These are phyloP conservation scores for Trichoderma gracile DNA, from an alignment of 2,329 filamentous ascomycete species.

Conservation along the genomic window DNA sequence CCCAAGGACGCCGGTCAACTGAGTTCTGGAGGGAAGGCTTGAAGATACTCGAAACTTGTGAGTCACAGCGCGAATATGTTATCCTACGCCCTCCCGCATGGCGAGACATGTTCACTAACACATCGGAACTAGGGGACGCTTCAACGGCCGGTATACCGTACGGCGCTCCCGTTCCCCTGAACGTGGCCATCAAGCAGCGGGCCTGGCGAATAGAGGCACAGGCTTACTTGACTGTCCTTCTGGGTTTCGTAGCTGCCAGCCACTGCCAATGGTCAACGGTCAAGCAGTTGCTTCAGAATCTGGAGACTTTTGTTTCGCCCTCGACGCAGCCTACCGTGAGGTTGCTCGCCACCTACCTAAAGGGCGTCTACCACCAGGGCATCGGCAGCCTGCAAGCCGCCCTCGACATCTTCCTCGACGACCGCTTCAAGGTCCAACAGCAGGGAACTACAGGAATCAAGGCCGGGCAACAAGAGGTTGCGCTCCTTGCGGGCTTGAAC, in stretches of 20 bases:
- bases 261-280: constrained; percentile 70
- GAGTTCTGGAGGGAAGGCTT: constrained; percentile 48
- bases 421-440: constrained; percentile 52
- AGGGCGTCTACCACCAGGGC: constrained; percentile 74
- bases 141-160: constrained; percentile 41
- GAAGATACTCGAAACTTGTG: constrained; percentile 52
- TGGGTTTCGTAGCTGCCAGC: constrained; percentile 68
- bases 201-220: constrained; percentile 67
- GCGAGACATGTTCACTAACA: constrained; percentile 19
- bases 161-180: constrained; percentile 52
- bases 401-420: constrained; percentile 63
- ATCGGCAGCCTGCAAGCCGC: constrained; percentile 71
- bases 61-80: constrained; percentile 26
- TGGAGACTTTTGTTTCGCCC: constrained; percentile 48
- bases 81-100: not conserved
- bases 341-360: constrained; percentile 67
- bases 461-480: constrained; percentile 62
- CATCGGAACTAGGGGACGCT: constrained; percentile 39
- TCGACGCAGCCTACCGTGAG: constrained; percentile 45
- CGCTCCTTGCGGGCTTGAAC: constrained; percentile 68
- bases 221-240: constrained; percentile 70
- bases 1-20: constrained; percentile 38
- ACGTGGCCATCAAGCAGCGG: constrained; percentile 58
- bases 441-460: constrained; percentile 41
- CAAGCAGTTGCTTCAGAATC: constrained; percentile 55